Base-by-base conservation (phyloP, 495 filamentous ascomycete species). In the Thermothielavioides terrestris region DNA sequence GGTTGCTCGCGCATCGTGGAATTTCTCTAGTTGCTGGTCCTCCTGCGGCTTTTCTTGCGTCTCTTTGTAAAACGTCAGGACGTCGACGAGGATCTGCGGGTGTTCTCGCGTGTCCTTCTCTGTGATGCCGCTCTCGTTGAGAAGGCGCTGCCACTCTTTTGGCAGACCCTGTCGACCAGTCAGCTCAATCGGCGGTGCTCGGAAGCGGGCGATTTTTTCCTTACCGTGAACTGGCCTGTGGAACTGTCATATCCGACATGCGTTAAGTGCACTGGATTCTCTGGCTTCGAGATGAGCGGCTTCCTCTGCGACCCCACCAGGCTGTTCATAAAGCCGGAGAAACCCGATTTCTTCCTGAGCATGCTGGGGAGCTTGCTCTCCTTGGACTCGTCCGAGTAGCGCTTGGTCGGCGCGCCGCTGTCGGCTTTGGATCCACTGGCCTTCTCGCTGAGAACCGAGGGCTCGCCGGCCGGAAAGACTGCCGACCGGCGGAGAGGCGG, bases 241-340 rank as follows among this genome's bases (percentile, higher is more conserved):
- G 88, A 79, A 69, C 94, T 94, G 66, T 98, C 90, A 65, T 95
- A 95, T 42, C 94, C 90, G 46, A 98, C 92, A 63, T 98, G 92
- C 36, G 94, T 98, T 46, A 98, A 85, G 65, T 98, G 92, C 23
- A 97, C 89, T 10, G 94, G 94, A 62, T 98, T 96, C 66, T 95
- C 89, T 35, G 92, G 92, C 8, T 87, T 84, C 6, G 92, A 97
- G 53, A 98, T 97, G 60, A 94, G 84, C 28, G 92, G 85, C 52
- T 85, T 85, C 55, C 89, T 85, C 34, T 86, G 92, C 22, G 88
- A 91, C 30, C 92, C 89, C 39, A 97, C 78, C 67, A 96, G 77
- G 68, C 85, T 91, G 60, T 83, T 95, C 78, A 98, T 83, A 62
- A 97, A 94, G 57, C 84, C 89, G 2, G 91, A 95, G 62, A 98